A percentile compares a stretch with the other conserved stretches of the same genome.
These are phyloP conservation scores for Monosporozyma yasuniensis DNA, from an alignment of 805 yeast genomes.

Conservation along the genomic window DNA sequence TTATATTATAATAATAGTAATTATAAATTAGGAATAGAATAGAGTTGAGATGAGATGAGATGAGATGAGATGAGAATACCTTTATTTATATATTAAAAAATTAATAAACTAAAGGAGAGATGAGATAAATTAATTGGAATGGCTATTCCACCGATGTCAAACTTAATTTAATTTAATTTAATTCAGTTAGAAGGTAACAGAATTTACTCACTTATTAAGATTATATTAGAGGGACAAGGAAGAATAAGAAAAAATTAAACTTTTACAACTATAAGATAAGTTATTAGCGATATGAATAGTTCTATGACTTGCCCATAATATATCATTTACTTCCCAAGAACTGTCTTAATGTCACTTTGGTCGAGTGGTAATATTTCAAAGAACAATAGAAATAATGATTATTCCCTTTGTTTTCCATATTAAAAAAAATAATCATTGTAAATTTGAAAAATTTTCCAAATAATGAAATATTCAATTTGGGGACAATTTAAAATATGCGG, in stretches of 20 bases:
- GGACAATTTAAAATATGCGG: background rate
- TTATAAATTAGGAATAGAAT: too few relatives aligned
- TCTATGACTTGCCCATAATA: too few relatives aligned
- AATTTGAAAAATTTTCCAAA: background rate
- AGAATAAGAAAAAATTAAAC: too few relatives aligned
- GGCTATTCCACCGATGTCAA: too few relatives aligned
- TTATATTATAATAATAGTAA: too few relatives aligned
- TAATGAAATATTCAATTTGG: background rate
- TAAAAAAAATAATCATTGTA: too few relatives aligned
- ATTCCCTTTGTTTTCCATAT: background rate
- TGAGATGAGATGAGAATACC: background rate
- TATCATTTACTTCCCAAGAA: too few relatives aligned
- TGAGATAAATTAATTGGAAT: background rate
- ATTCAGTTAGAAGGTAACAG: background rate
- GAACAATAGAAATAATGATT: background rate
- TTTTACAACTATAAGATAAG: too few relatives aligned
- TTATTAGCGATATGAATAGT: too few relatives aligned
- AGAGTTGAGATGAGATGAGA: background rate
- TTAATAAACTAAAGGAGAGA: background rate
- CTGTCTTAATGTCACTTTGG: too few relatives aligned
- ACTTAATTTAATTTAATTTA: background rate
- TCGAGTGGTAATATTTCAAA: too few relatives aligned
- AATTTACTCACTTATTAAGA: background rate
- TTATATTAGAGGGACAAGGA: too few relatives aligned
- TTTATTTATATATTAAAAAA: background rate